Base-by-base conservation (phyloP, 495 filamentous ascomycete genomes). In the Penicillium antarcticum region DNA sequence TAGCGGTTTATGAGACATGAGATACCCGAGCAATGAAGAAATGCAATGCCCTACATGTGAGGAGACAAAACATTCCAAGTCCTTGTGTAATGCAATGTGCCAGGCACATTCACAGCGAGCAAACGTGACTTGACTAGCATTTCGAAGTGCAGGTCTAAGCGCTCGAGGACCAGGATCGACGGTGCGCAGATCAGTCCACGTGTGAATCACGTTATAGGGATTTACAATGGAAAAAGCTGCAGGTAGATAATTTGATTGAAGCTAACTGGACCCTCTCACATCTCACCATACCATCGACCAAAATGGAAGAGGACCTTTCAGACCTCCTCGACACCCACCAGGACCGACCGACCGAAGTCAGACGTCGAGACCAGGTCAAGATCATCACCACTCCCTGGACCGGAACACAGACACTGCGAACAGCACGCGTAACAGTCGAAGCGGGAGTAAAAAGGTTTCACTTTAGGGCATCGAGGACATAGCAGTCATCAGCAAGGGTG, bases 351-450 rank as follows among this genome's bases (percentile, higher is more conserved):
- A 77, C 81, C 81, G 81, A 85, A 85, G 76, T 76, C 79, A 71
- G 75, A 76, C 68, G 52, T 67, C 72, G 66, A 70, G 62, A 78
- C 72, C 75, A 80, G 79, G 80, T 78, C 60, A 81, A 87, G 83
- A 86, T 87, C 75, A 88, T 88, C 85, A 82, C 85, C 70, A 81
- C 83, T 73, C 77, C 81, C 73, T 82, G 72, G 63, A 77, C 76
- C 52, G 70, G 56, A 48, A 60, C 56, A 40, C 57, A 58, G 56
- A 60, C 55, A 56, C 57, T 60, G 48, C 41, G 48, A 61, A 51
- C 52, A 63, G 51, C 51, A 65, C 57, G 61, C 59, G 62, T 55
- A 51, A 51, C 55, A 58, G 70, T 76, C 77, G 68, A 73, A 70
- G 69, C 80, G 79, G 80, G 70, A 80, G 74, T 78, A 77, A 67